Evolutionary conservation across 176 grass and related monocot genomes (phyloP).

Genomic region (Musa beccarii): DNA sequence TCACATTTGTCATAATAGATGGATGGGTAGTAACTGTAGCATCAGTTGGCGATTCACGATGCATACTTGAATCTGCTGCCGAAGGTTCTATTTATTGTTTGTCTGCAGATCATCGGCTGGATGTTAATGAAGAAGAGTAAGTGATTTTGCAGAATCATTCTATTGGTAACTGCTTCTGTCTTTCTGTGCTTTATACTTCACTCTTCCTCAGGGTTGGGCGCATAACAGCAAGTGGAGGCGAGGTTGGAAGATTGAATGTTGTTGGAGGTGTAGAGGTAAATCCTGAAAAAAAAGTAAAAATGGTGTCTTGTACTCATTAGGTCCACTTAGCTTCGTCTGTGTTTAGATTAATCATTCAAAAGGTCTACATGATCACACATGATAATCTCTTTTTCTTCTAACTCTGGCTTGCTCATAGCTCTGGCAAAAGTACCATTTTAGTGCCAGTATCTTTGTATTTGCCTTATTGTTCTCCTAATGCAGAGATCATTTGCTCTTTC

Average conservation of each 20-base stretch:
- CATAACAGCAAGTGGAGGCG: conserved; percentile 64
- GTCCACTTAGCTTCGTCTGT: neutral
- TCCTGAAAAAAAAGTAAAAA: neutral
- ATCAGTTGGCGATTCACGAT: conserved; percentile 85
- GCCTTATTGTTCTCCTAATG: neutral
- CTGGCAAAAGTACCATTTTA: neutral
- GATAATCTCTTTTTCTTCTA: conserved; percentile 6
- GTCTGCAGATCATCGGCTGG: conserved; percentile 80
- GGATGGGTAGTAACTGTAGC: conserved; percentile 90
- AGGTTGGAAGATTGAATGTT: conserved; percentile 77
- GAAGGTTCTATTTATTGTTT: conserved; percentile 71
- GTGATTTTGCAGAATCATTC: conserved; percentile 11
- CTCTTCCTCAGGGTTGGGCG: conserved; percentile 54
- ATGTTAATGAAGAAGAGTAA: conserved; percentile 82
- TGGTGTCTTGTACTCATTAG: neutral
- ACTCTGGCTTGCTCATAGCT: neutral
- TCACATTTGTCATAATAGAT: conserved; percentile 91
- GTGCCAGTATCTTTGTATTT: neutral
- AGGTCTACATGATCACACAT: neutral
- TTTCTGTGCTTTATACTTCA: conserved; percentile 1
- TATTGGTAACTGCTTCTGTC: neutral
- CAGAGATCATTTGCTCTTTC: conserved; percentile 21
- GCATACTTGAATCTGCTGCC: conserved; percentile 75
- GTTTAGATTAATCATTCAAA: neutral
- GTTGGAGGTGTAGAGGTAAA: conserved; percentile 85